Evolutionary conservation across 1,139 yeast species (phyloP).

Genomic region (Pichia sp.): DNA sequence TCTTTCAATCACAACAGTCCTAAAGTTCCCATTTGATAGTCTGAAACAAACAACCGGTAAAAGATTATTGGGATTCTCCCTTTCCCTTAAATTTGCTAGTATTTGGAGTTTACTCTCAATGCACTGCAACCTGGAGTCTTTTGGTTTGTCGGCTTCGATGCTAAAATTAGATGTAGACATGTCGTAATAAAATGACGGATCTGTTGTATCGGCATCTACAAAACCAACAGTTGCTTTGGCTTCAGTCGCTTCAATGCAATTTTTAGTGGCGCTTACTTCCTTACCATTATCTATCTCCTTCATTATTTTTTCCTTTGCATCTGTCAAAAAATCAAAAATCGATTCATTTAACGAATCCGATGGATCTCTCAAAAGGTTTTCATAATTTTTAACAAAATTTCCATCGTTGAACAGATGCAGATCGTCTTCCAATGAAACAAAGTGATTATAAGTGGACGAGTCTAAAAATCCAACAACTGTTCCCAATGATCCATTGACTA

Average conservation of each 20-base stretch:
- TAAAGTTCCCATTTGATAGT: conserved; percentile 58
- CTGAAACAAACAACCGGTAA: conserved; percentile 75
- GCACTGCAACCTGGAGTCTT: conserved; percentile 19
- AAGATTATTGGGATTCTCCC: conserved; percentile 24
- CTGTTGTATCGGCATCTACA: neutral
- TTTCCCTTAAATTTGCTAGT: conserved; percentile 26
- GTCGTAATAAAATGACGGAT: neutral
- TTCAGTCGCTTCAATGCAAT: conserved; percentile 2
- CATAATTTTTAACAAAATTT: neutral
- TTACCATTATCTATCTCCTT: neutral
- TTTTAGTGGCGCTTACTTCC: neutral
- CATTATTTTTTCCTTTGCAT: conserved; percentile 2
- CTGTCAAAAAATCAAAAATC: conserved; percentile 11
- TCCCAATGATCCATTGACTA: conserved; percentile 93
- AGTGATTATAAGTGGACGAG: conserved; percentile 37
- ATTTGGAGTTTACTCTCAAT: conserved; percentile 21
- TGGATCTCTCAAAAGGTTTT: neutral
- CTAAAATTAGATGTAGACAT: neutral
- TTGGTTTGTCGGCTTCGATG: neutral
- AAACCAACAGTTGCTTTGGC: neutral
- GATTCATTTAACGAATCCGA: conserved; percentile 1
- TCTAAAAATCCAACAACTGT: conserved; percentile 69
- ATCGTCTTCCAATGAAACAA: neutral
- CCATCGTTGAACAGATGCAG: neutral
- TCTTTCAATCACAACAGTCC: conserved; percentile 64